phyloP scores from a whole-genome alignment of 345 rosid genomes.

The Eucalyptus polyanthemos region DNA sequence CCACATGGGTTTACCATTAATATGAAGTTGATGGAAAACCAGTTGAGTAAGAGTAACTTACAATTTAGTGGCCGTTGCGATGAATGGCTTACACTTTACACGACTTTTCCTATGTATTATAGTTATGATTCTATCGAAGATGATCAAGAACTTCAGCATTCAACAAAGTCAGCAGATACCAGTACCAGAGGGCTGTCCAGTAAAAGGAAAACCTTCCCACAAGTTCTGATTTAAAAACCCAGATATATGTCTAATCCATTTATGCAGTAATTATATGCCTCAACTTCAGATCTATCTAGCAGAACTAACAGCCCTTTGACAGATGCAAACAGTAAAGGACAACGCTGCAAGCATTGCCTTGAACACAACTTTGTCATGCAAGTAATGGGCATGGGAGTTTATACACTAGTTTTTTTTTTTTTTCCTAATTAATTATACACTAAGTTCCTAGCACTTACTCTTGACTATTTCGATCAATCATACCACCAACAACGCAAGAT shows the following conservation, averaged over 20 bases:
- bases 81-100: neutral
- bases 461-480: neutral
- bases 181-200: neutral
- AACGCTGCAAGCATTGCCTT: neutral
- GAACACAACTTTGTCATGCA: neutral
- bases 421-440: neutral
- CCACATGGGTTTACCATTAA: neutral
- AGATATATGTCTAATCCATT: neutral
- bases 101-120: neutral
- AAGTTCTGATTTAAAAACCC: neutral
- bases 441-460: neutral
- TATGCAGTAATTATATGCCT: neutral
- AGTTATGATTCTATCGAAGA: neutral
- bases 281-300: neutral
- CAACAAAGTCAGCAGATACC: neutral
- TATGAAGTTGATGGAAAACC: neutral
- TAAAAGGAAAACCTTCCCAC: neutral
- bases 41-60: neutral
- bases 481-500: neutral
- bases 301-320: neutral
- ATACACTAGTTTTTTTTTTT: neutral
- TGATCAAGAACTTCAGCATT: neutral
- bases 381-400: neutral
- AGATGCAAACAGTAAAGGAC: neutral
- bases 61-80: fast-evolving